Evolutionary conservation across 2,329 filamentous ascomycete genomes (phyloP).

Genomic region (Curvularia lunata): DNA sequence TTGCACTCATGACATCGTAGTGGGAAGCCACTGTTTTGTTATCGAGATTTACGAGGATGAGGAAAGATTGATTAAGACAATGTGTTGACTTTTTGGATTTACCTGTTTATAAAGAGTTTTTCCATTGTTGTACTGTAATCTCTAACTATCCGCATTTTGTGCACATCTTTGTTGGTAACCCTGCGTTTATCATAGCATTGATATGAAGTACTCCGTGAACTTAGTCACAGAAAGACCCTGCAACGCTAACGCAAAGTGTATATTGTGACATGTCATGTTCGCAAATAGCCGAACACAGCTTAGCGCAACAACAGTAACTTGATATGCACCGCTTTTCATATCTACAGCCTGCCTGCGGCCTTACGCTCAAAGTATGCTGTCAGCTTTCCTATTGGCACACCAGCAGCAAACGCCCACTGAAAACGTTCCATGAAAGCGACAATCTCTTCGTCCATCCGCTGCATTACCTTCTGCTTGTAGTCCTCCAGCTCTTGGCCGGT

Average conservation of each 20-base stretch:
- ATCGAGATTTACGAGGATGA: too few species aligned
- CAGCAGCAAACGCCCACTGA: constrained; percentile 18
- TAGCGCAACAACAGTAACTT: neutral
- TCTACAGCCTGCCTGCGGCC: constrained; percentile 1
- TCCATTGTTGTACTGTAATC: too few species aligned
- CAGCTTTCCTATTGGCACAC: constrained; percentile 20
- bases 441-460: constrained; percentile 20
- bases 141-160: too few species aligned
- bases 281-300: constrained; percentile 3
- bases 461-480: constrained; percentile 18
- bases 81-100: too few species aligned
- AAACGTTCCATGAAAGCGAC: constrained; percentile 19
- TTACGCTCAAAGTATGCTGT: constrained; percentile 22
- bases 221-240: neutral
- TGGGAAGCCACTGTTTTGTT: too few species aligned
- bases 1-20: too few species aligned
- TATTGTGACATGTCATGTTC: neutral
- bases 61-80: too few species aligned
- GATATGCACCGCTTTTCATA: constrained; percentile 47
- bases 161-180: too few species aligned
- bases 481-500: constrained; percentile 7
- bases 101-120: too few species aligned
- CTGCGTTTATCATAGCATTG: too few species aligned
- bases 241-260: constrained; percentile 2
- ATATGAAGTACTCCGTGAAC: too few species aligned